Evolutionary conservation across 805 yeast species (phyloP).

Genomic region (Pichia cabralensis): DNA sequence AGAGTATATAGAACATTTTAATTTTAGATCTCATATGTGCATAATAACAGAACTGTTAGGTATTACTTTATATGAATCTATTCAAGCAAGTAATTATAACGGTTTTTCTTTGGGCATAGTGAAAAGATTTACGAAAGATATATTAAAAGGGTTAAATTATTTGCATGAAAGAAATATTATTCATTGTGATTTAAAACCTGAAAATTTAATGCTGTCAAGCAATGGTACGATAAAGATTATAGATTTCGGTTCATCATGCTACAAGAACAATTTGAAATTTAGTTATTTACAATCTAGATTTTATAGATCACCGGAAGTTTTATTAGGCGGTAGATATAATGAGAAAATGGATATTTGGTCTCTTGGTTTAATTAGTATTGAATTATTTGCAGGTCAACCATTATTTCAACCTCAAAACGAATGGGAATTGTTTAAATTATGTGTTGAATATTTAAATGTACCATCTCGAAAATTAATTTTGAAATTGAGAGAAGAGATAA

Average conservation of each 20-base stretch:
- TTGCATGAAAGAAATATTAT: conserved; percentile 50
- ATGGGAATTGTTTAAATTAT: conserved; percentile 34
- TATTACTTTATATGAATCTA: conserved; percentile 51
- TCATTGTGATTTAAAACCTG: conserved; percentile 85
- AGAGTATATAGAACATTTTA: conserved; percentile 56
- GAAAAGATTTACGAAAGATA: conserved; percentile 39
- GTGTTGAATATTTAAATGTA: conserved; percentile 34
- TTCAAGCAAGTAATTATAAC: conserved; percentile 38
- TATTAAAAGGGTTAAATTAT: conserved; percentile 49
- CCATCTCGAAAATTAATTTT: conserved; percentile 34
- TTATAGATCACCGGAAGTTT: conserved; percentile 72
- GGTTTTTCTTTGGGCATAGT: conserved; percentile 38
- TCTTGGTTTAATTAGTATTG: conserved; percentile 85
- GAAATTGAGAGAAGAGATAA: conserved; percentile 30
- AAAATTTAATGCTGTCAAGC: conserved; percentile 38
- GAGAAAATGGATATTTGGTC: conserved; percentile 79
- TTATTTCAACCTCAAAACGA: conserved; percentile 42
- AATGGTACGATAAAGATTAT: conserved; percentile 45
- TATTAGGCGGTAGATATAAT: conserved; percentile 53
- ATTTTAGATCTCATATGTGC: conserved; percentile 75
- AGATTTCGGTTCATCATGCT: conserved; percentile 70
- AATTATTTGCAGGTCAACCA: conserved; percentile 52
- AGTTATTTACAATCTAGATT: conserved; percentile 56
- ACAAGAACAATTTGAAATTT: conserved; percentile 31
- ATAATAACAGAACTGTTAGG: conserved; percentile 67